Percentiles rank a stretch among this genome's conserved stretches.
phyloP scores from a whole-genome alignment of 305 asterid species.

The Petunia hybrid region DNA sequence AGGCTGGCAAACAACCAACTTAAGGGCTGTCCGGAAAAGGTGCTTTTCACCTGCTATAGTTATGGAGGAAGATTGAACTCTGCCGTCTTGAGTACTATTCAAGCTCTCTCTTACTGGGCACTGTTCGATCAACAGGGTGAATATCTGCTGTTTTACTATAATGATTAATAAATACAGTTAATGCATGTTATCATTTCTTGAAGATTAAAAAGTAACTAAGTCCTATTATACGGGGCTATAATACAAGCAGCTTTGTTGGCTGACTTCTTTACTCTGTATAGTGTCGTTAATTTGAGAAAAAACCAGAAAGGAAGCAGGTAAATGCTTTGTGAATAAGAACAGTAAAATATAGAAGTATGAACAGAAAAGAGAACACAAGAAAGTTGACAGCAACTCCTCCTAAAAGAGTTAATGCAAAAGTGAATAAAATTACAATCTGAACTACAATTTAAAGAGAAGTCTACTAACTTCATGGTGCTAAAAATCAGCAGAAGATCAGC shows the following conservation, averaged over 20 bases:
- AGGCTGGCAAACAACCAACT: constrained; percentile 66
- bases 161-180: not conserved
- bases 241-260: not conserved
- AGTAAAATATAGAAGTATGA: no score
- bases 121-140: not conserved
- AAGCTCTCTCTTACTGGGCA: constrained; percentile 3
- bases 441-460: no score
- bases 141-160: not conserved
- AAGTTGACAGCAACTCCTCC: no score
- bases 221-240: not conserved
- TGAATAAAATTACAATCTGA: no score
- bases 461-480: no score
- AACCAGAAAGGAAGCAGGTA: no score
- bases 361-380: no score
- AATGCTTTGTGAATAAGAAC: no score
- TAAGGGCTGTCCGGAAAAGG: constrained; percentile 57
- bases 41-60: constrained; percentile 69
- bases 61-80: constrained; percentile 40
- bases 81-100: not conserved
- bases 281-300: no score
- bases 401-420: no score
- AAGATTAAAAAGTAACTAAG: not conserved
- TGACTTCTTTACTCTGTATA: not conserved
- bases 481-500: no score
- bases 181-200: not conserved